Conservation (phyloP, 2,329 filamentous ascomycete species). For the Trichoderma polysporum region DNA sequence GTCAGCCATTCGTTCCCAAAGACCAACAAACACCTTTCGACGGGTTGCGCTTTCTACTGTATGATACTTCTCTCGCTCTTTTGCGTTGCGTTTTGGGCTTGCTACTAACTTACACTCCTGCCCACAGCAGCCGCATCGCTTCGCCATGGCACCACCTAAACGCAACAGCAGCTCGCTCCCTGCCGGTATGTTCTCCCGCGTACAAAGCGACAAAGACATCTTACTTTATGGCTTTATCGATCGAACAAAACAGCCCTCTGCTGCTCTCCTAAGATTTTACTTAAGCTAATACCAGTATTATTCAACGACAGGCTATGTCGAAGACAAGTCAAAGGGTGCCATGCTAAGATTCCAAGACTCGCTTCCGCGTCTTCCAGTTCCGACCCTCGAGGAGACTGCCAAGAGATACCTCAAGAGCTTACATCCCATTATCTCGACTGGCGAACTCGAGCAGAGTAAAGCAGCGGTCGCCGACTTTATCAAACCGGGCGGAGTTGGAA, state of each 20-base stretch:
- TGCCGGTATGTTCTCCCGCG: slow-evolving; percentile 40
- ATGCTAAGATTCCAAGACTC: slow-evolving; percentile 87
- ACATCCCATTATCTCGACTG: slow-evolving; percentile 67
- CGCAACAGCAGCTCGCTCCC: slow-evolving; percentile 60
- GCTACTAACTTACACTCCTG: not conserved
- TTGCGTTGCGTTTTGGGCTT: not conserved
- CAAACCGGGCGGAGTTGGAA: slow-evolving; percentile 78
- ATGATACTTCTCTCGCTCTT: not conserved
- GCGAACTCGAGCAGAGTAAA: slow-evolving; percentile 70
- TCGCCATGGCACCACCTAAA: slow-evolving; percentile 53
- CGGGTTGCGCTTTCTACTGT: slow-evolving; percentile 30
- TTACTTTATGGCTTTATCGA: not conserved
- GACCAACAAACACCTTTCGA: slow-evolving; percentile 37
- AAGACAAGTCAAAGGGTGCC: slow-evolving; percentile 74
- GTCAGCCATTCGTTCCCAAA: slow-evolving; percentile 34
- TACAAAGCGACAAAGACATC: slow-evolving; percentile 2
- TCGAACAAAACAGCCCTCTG: not conserved
- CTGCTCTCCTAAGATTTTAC: not conserved
- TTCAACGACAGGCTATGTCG: slow-evolving; percentile 64
- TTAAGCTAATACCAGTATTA: not conserved
- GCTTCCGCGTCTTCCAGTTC: slow-evolving; percentile 76
- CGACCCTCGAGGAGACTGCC: slow-evolving; percentile 78
- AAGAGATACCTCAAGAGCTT: slow-evolving; percentile 78
- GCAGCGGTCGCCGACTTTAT: slow-evolving; percentile 87
- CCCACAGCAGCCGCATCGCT: slow-evolving; percentile 16